phyloP scores from a whole-genome alignment of 176 grass and related monocot species.

The Cenchrus purpureus region DNA sequence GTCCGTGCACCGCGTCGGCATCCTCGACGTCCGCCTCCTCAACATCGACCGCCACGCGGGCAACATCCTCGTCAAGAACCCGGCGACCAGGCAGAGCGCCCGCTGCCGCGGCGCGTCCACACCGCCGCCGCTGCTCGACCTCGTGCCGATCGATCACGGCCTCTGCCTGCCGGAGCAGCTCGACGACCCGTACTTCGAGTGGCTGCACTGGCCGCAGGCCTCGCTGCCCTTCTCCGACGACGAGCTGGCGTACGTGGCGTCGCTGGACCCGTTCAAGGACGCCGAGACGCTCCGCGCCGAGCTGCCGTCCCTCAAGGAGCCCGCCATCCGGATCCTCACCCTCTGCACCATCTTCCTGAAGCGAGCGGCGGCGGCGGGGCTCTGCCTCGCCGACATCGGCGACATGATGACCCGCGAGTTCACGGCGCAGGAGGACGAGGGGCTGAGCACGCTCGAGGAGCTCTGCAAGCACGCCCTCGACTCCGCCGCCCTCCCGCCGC shows the following conservation, averaged over 20 bases:
- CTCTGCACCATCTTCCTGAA: constrained; percentile 86
- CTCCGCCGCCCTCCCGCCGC: neutral
- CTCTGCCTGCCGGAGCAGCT: constrained; percentile 89
- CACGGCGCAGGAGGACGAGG: constrained; percentile 46
- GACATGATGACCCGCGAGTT: constrained; percentile 90
- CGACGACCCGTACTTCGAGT: constrained; percentile 95
- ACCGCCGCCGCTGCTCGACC: constrained; percentile 40
- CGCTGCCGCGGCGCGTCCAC: neutral
- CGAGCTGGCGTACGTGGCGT: constrained; percentile 61
- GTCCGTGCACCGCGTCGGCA: constrained; percentile 86
- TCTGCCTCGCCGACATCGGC: constrained; percentile 86
- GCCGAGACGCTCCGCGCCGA: constrained; percentile 69
- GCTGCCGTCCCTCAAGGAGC: constrained; percentile 64
- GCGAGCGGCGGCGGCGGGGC: constrained; percentile 58
- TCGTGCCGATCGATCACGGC: constrained; percentile 92
- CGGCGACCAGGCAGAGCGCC: too few relatives aligned
- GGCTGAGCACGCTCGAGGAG: constrained; percentile 64
- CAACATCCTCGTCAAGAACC: constrained; percentile 92
- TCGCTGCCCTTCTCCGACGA: constrained; percentile 53
- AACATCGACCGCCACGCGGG: constrained; percentile 97
- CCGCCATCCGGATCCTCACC: constrained; percentile 63
- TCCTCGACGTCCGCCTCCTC: constrained; percentile 88
- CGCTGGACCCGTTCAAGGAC: constrained; percentile 75
- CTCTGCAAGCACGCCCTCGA: constrained; percentile 66
- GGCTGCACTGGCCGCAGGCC: constrained; percentile 95